These are phyloP conservation scores for Hortiboletus campestris DNA, from an alignment of 768 basidiomycete species.

Conservation along the genomic window DNA sequence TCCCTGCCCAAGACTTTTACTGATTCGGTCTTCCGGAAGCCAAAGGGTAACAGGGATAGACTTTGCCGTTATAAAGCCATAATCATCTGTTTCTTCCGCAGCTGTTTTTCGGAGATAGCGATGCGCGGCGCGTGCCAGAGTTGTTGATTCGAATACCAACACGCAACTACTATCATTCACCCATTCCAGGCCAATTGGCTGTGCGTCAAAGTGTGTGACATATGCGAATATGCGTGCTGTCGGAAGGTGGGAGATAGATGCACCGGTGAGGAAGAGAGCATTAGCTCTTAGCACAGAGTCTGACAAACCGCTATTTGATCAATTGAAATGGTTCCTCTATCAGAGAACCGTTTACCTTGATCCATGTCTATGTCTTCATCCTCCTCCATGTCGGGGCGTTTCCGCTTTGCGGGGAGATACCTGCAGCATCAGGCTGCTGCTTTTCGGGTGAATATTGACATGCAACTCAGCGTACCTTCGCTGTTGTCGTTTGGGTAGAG, in stretches of 20 bases:
- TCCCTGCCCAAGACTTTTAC: slow-evolving; percentile 64
- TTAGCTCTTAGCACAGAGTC: slow-evolving; percentile 54
- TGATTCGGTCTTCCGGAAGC: slow-evolving; percentile 79
- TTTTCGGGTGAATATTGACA: slow-evolving; percentile 36
- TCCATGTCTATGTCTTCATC: slow-evolving; percentile 37
- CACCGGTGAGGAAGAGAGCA: slow-evolving; percentile 70
- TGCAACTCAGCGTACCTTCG: slow-evolving; percentile 68
- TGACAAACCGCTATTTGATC: slow-evolving; percentile 19
- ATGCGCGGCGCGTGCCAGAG: slow-evolving; percentile 52
- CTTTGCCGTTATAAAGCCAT: slow-evolving; percentile 61
- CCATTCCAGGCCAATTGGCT: slow-evolving; percentile 82
- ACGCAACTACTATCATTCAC: slow-evolving; percentile 82
- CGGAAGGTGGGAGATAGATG: slow-evolving; percentile 71
- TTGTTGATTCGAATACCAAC: slow-evolving; percentile 63
- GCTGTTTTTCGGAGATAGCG: slow-evolving; percentile 49
- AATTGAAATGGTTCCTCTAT: neutral
- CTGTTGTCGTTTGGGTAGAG: slow-evolving; percentile 51
- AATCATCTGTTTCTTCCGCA: slow-evolving; percentile 49
- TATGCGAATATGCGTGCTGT: slow-evolving; percentile 81
- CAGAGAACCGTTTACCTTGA: slow-evolving; percentile 27
- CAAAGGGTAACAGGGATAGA: slow-evolving; percentile 71
- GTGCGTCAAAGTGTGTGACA: slow-evolving; percentile 71
- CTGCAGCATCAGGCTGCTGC: slow-evolving; percentile 46
- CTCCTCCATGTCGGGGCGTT: slow-evolving; percentile 45
- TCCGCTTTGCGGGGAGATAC: slow-evolving; percentile 36